A percentile compares a stretch with the other conserved stretches of the same genome.
Conservation (phyloP, 768 basidiomycete species). For the Lactarius indigo region DNA sequence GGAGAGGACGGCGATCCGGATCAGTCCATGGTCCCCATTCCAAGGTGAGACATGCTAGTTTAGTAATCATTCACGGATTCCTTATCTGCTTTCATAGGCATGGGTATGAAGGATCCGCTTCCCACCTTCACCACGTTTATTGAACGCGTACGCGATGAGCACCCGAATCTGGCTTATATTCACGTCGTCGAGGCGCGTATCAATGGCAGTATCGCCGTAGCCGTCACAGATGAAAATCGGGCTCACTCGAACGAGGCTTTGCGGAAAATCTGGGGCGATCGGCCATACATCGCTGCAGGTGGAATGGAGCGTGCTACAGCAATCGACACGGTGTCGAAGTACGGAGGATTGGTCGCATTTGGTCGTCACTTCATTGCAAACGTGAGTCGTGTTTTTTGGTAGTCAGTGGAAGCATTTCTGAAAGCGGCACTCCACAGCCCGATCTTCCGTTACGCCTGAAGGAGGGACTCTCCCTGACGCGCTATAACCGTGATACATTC, state of each 20-base stretch:
- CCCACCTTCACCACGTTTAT: slow-evolving; percentile 10
- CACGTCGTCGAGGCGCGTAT: slow-evolving; percentile 3
- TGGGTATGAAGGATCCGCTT: slow-evolving; percentile 19
- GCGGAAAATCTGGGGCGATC: background rate
- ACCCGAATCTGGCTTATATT: slow-evolving; percentile 17
- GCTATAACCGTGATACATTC: too few relatives aligned
- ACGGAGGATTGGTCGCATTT: slow-evolving; percentile 16
- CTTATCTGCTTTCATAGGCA: background rate
- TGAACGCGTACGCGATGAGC: slow-evolving; percentile 2
- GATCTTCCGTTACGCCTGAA: too few relatives aligned
- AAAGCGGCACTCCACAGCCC: too few relatives aligned
- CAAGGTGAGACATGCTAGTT: slow-evolving; percentile 26
- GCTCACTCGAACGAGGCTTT: background rate
- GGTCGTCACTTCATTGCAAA: slow-evolving; percentile 19
- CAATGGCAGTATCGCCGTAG: background rate
- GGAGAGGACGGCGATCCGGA: slow-evolving; percentile 37
- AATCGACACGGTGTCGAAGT: background rate
- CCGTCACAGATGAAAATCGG: background rate
- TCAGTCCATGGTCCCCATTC: slow-evolving; percentile 35
- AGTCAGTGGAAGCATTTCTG: background rate
- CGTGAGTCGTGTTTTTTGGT: background rate
- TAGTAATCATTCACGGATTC: too few relatives aligned
- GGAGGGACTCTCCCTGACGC: too few relatives aligned
- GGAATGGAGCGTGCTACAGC: slow-evolving; percentile 13
- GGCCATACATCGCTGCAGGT: slow-evolving; percentile 8